phyloP scores from a whole-genome alignment of 2,329 filamentous ascomycete species.

The Exserohilum rostratum region DNA sequence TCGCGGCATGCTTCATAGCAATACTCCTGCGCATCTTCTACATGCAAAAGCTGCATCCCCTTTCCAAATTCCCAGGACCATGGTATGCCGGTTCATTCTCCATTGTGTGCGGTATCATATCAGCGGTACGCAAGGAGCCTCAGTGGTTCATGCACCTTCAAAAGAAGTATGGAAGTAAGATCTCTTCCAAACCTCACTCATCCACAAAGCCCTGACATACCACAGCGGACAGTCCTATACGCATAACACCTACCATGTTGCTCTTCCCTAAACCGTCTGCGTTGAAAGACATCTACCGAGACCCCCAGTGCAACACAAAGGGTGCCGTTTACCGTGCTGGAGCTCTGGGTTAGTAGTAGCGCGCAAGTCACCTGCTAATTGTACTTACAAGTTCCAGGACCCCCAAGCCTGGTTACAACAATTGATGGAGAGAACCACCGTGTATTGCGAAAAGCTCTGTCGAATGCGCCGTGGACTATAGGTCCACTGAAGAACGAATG shows the following conservation, averaged over 20 bases:
- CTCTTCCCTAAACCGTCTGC: constrained; percentile 46
- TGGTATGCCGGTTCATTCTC: constrained; percentile 47
- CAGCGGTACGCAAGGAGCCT: constrained; percentile 34
- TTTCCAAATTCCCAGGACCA: constrained; percentile 53
- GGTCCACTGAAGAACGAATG: constrained; percentile 50
- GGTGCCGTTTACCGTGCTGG: constrained; percentile 44
- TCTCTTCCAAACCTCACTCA: background rate
- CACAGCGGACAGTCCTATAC: constrained; percentile 43
- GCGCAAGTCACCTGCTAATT: background rate
- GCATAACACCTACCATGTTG: constrained; percentile 48
- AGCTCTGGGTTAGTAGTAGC: constrained; percentile 22
- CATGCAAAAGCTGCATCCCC: constrained; percentile 51
- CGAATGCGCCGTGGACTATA: constrained; percentile 48
- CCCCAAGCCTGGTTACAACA: constrained; percentile 44
- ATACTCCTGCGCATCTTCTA: constrained; percentile 38
- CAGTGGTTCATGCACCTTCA: constrained; percentile 39
- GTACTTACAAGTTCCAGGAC: constrained; percentile 27
- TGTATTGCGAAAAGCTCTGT: constrained; percentile 46
- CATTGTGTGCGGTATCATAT: constrained; percentile 36
- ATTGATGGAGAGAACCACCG: constrained; percentile 45
- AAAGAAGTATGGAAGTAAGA: constrained; percentile 38
- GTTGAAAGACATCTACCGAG: constrained; percentile 51
- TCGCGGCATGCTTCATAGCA: constrained; percentile 11
- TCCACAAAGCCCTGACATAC: background rate
- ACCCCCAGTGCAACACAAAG: constrained; percentile 47